Evolutionary conservation across 176 grass and related monocot genomes (phyloP).

Genomic region (Metroxylon sagu): DNA sequence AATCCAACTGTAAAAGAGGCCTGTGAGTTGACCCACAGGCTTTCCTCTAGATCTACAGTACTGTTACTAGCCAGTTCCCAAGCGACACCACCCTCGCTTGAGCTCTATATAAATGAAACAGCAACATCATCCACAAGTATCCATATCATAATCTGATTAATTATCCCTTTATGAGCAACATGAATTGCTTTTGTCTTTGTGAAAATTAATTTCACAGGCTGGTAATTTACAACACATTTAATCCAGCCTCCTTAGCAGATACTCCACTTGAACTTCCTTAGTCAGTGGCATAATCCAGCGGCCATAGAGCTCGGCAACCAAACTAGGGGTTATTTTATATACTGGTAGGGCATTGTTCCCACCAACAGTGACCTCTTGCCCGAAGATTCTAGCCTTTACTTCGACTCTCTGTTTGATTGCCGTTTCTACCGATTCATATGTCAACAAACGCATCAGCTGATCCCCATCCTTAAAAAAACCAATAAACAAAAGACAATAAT

Average conservation of each 20-base stretch:
- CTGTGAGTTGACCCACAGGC: too few relatives aligned
- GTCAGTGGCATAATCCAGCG: slow-evolving; percentile 91
- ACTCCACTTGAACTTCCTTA: slow-evolving; percentile 74
- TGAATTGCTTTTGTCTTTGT: too few relatives aligned
- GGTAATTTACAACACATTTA: slow-evolving; percentile 20
- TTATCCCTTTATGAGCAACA: too few relatives aligned
- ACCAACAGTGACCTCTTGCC: slow-evolving; percentile 57
- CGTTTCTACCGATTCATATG: slow-evolving; percentile 51
- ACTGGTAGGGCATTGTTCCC: slow-evolving; percentile 18
- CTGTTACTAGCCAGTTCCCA: too few relatives aligned
- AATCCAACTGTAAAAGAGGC: too few relatives aligned
- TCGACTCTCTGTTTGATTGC: slow-evolving; percentile 56
- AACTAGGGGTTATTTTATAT: slow-evolving; percentile 62
- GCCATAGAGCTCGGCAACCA: slow-evolving; percentile 73
- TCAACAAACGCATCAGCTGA: slow-evolving; percentile 64
- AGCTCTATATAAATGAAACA: too few relatives aligned
- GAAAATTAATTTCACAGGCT: too few relatives aligned
- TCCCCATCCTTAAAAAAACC: slow-evolving; percentile 37
- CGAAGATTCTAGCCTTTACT: slow-evolving; percentile 64
- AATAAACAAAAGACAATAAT: neutral
- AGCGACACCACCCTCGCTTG: too few relatives aligned
- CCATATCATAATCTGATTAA: too few relatives aligned
- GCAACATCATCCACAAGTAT: too few relatives aligned
- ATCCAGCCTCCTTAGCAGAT: slow-evolving; percentile 74
- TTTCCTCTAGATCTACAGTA: too few relatives aligned